A percentile compares a stretch with the other conserved stretches of the same genome.
Evolutionary conservation across 176 grass and related monocot species (phyloP).

Genomic region (Aegilops longissima): DNA sequence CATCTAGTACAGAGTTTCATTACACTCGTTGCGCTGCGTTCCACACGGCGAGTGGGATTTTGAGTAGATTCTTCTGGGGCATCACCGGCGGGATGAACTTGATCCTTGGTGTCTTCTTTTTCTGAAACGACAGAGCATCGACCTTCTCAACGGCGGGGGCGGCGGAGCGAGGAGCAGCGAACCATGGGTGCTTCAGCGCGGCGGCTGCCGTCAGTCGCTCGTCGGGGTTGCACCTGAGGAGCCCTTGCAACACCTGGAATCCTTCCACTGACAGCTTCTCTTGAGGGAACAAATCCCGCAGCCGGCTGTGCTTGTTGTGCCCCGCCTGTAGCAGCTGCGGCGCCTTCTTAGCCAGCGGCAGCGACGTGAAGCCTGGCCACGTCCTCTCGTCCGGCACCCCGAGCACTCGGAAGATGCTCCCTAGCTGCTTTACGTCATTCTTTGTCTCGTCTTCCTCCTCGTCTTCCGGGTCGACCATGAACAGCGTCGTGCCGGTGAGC

Average conservation of each 20-base stretch:
- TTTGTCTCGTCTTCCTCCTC: not conserved
- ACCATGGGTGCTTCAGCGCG: slow-evolving; percentile 8
- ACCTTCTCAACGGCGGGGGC: not conserved
- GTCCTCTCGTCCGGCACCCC: not conserved
- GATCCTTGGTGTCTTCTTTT: not conserved
- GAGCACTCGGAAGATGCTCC: slow-evolving; percentile 16
- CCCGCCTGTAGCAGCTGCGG: not conserved
- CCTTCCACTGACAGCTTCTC: slow-evolving; percentile 11
- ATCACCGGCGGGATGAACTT: not conserved
- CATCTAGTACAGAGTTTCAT: not conserved
- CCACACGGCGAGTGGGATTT: not conserved
- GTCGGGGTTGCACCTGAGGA: slow-evolving; percentile 11
- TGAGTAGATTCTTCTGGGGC: not conserved
- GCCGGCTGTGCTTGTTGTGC: not conserved
- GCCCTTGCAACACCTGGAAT: slow-evolving; percentile 12
- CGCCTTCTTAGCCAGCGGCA: not conserved
- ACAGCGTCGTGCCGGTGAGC: slow-evolving; percentile 22
- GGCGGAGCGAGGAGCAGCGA: not conserved
- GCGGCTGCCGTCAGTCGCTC: slow-evolving; percentile 6
- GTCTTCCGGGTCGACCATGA: not conserved
- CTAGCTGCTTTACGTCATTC: not conserved
- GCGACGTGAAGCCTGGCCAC: not conserved
- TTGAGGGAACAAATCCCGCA: slow-evolving; percentile 26
- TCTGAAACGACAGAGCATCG: not conserved
- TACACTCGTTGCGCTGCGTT: not conserved